Conservation (phyloP, 805 yeast species). For the Kazachstania viticola region DNA sequence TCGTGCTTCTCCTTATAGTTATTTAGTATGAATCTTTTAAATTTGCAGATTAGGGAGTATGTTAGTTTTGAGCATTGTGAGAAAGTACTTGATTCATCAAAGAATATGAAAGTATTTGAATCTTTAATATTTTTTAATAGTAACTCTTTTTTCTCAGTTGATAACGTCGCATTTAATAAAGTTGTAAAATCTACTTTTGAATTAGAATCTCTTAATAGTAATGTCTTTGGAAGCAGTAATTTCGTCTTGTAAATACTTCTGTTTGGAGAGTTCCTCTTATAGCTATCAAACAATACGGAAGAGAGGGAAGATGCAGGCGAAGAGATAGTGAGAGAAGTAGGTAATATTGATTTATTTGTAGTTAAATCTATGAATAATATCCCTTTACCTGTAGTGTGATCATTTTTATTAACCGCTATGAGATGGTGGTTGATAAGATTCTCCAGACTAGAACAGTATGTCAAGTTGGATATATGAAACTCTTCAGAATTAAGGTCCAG, state of each 20-base stretch:
- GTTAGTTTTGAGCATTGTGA: conserved; percentile 16
- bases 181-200: conserved; percentile 21
- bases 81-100: conserved; percentile 17
- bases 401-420: conserved; percentile 1
- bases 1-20: neutral
- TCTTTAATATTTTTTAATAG: conserved; percentile 11
- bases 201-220: conserved; percentile 23
- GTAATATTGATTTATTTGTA: conserved; percentile 12
- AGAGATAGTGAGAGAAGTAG: conserved; percentile 3
- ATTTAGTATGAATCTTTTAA: conserved; percentile 4
- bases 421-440: too few species aligned
- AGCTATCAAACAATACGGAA: conserved; percentile 1
- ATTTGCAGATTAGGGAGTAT: conserved; percentile 16
- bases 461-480: too few species aligned
- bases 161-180: conserved; percentile 14
- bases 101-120: conserved; percentile 15
- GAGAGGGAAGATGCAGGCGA: conserved; percentile 4
- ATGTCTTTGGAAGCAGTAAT: conserved; percentile 23
- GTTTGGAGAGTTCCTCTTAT: conserved; percentile 1
- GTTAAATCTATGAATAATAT: conserved; percentile 15
- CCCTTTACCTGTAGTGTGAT: conserved; percentile 1
- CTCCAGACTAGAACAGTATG: too few species aligned
- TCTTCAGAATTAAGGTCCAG: too few species aligned
- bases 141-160: conserved; percentile 11
- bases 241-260: conserved; percentile 15